Evolutionary conservation across 768 basidiomycete genomes (phyloP).

Genomic region (Floccularia luteovirens): DNA sequence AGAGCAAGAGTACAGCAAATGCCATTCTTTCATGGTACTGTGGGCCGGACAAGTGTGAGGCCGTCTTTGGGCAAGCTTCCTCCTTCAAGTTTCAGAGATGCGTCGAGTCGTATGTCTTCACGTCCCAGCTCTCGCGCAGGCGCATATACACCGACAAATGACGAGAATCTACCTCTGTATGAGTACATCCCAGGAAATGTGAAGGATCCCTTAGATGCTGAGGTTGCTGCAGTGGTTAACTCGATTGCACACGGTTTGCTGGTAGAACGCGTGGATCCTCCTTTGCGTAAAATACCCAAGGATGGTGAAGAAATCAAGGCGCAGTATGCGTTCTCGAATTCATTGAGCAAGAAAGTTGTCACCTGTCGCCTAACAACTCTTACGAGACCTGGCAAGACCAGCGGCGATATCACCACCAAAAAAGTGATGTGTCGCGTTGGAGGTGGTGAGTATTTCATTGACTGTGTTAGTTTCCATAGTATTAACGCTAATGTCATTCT

Average conservation of each 20-base stretch:
- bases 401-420: slow-evolving; percentile 51
- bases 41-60: slow-evolving; percentile 29
- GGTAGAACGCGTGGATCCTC: slow-evolving; percentile 78
- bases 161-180: slow-evolving; percentile 44
- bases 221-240: slow-evolving; percentile 72
- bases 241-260: slow-evolving; percentile 69
- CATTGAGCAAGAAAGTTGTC: slow-evolving; percentile 65
- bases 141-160: slow-evolving; percentile 51
- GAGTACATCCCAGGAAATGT: slow-evolving; percentile 59
- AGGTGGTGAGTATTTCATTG: slow-evolving; percentile 47
- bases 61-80: slow-evolving; percentile 41
- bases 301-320: slow-evolving; percentile 78
- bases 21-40: slow-evolving; percentile 39
- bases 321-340: slow-evolving; percentile 75
- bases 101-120: slow-evolving; percentile 48
- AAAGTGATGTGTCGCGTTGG: slow-evolving; percentile 92
- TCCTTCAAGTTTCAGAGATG: slow-evolving; percentile 73
- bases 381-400: slow-evolving; percentile 46
- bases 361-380: slow-evolving; percentile 77
- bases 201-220: slow-evolving; percentile 76
- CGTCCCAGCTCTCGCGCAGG: slow-evolving; percentile 61
- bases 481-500: too few relatives aligned
- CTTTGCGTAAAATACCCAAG: slow-evolving; percentile 52
- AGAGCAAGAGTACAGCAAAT: slow-evolving; percentile 55
- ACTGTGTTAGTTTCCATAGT: not conserved